These are phyloP conservation scores for Scedosporium dehoogii DNA, from an alignment of 2,329 filamentous ascomycete species.

Conservation along the genomic window DNA sequence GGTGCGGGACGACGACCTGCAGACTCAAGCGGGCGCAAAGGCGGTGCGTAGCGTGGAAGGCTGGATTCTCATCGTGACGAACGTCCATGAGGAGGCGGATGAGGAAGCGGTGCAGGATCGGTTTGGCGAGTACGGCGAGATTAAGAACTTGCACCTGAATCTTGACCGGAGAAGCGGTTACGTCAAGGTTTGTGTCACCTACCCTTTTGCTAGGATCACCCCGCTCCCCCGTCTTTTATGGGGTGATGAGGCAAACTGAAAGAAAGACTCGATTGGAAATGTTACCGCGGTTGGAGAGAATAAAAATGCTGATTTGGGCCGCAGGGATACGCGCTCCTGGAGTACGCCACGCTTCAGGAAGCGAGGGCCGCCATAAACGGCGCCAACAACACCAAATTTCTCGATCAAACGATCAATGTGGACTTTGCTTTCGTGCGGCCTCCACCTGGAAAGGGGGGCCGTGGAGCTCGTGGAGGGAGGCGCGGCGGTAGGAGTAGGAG, in stretches of 20 bases:
- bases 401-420: slow-evolving; percentile 72
- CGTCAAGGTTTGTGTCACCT: slow-evolving; percentile 55
- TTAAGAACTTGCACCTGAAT: slow-evolving; percentile 80
- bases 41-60: slow-evolving; percentile 82
- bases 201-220: background rate
- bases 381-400: slow-evolving; percentile 65
- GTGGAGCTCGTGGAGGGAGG: slow-evolving; percentile 27
- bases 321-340: slow-evolving; percentile 76
- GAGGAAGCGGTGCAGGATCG: slow-evolving; percentile 74
- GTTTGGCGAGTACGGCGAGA: slow-evolving; percentile 77
- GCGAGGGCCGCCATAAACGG: slow-evolving; percentile 74
- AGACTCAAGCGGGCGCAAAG: slow-evolving; percentile 62
- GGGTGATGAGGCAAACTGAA: background rate
- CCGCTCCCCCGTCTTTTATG: background rate
- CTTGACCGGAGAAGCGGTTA: slow-evolving; percentile 75
- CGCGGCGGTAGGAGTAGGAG: slow-evolving; percentile 37
- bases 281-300: background rate
- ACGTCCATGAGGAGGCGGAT: slow-evolving; percentile 78
- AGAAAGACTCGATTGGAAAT: background rate
- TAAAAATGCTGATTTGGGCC: background rate
- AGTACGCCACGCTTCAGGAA: slow-evolving; percentile 70
- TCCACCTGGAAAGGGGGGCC: slow-evolving; percentile 41
- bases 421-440: slow-evolving; percentile 82
- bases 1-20: slow-evolving; percentile 53
- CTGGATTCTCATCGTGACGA: slow-evolving; percentile 81